Evolutionary conservation across 2,329 filamentous ascomycete species (phyloP), one percentile per base, ranked within the genome.

Genomic region (Aspergillus sp.): DNA sequence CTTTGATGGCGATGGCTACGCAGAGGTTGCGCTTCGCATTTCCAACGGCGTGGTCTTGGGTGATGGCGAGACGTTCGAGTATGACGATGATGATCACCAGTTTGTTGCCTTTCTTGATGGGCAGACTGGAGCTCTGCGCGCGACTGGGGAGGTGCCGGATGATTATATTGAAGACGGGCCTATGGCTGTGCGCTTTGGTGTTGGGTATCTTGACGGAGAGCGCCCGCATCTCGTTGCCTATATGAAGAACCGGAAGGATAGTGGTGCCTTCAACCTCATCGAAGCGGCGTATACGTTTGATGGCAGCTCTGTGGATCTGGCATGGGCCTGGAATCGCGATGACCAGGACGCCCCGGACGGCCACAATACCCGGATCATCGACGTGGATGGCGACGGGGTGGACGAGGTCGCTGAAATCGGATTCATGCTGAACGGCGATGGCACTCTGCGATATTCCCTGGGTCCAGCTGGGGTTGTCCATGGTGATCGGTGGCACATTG

Each of bases 371-470:
- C 48, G 49, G 4, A 57, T 57, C 17, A 19, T 57, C 6, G 55
- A 57, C 19, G 49, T 52, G 9, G 19, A 57, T 21, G 48, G 55
- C 33, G 55, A 57, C 43, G 55, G 55, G 1, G 21, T 11, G 8
- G 55, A 57, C 23, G 55, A 57, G 11, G 49, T 57, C 7, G 41
- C 9, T 11, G 55, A 57, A n/a, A 57, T 57, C 14, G 55, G 55
- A 7, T 57, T 57, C 31, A 15, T 48, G 19, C 41, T 57, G 2
- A 52, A 48, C 19, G 55, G 55, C 15, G 55, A 57, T 33, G 55
- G 55, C n/a, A 39, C 41, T 3, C 21, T 52, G 4, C 31, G 19
- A 0, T 57, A 57, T 23, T 11, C 17, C 1, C 24, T 57, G 8
- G 27, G 27, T 31, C 48, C 40, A 2, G 48, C 15, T 1, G 17